These are phyloP conservation scores for Scleroderma bovista DNA, from an alignment of 768 basidiomycete species.

Conservation along the genomic window DNA sequence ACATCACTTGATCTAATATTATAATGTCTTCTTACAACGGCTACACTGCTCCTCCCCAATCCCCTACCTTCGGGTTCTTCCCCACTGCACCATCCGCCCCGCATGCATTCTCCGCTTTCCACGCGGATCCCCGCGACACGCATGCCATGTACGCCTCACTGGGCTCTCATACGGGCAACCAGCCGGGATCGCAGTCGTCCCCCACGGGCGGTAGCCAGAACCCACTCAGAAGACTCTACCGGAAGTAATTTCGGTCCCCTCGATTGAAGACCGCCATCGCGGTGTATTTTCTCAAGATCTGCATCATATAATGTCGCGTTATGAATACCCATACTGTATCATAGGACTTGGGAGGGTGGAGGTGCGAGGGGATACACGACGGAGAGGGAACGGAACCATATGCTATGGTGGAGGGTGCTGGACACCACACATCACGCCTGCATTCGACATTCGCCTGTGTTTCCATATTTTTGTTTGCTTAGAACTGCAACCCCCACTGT, in stretches of 20 bases:
- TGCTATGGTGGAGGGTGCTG: conserved; percentile 6
- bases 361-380: not conserved
- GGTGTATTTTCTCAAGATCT: conserved; percentile 4
- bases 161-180: conserved; percentile 22
- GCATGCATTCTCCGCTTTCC: conserved; percentile 50
- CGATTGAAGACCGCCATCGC: conserved; percentile 3
- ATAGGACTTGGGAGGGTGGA: conserved; percentile 9
- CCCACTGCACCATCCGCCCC: conserved; percentile 49
- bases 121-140: conserved; percentile 56
- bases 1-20: conserved; percentile 6
- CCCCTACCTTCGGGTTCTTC: conserved; percentile 57
- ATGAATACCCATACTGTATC: conserved; percentile 18
- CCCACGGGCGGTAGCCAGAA: conserved; percentile 23
- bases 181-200: conserved; percentile 6
- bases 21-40: conserved; percentile 41
- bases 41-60: conserved; percentile 40
- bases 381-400: not conserved
- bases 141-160: conserved; percentile 57
- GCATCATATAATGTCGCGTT: conserved; percentile 1
- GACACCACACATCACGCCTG: conserved; percentile 4
- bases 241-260: conserved; percentile 14
- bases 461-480: conserved; percentile 9
- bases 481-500: conserved; percentile 18
- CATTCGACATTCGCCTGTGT: conserved; percentile 22
- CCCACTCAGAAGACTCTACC: conserved; percentile 34